Conservation (phyloP, 2,329 filamentous ascomycete genomes). For the Paradendryphiella salina region DNA sequence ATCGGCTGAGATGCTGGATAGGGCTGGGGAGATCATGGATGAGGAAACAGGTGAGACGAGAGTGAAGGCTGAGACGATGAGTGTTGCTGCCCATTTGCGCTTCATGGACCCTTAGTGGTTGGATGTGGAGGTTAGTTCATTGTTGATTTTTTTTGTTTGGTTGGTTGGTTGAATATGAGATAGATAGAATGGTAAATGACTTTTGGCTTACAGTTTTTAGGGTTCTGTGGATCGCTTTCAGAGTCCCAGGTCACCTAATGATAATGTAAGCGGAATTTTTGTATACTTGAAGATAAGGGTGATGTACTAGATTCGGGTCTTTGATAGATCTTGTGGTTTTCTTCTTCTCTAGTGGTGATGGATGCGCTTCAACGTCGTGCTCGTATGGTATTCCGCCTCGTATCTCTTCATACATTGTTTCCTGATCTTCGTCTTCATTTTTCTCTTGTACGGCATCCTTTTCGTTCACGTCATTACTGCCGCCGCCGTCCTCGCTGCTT, state of each 20-base stretch:
- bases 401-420: constrained; percentile 33
- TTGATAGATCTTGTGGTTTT: constrained; percentile 29
- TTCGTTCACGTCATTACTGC: constrained; percentile 10
- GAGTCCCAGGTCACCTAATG: constrained; percentile 52
- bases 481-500: constrained; percentile 14
- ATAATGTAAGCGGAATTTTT: constrained; percentile 4
- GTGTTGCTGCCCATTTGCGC: constrained; percentile 51
- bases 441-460: constrained; percentile 17
- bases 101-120: constrained; percentile 26
- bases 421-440: constrained; percentile 14
- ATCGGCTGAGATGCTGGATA: constrained; percentile 38
- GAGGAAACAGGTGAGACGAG: constrained; percentile 48
- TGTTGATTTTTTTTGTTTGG: neutral
- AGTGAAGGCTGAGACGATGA: constrained; percentile 51
- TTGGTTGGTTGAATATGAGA: neutral
- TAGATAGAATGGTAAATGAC: neutral
- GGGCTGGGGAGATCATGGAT: constrained; percentile 47
- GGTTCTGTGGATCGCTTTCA: constrained; percentile 52
- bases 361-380: constrained; percentile 34
- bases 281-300: neutral
- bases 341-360: constrained; percentile 30
- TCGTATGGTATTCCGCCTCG: constrained; percentile 36
- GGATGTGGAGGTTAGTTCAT: neutral
- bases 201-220: constrained; percentile 25
- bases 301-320: constrained; percentile 41